Base-by-base conservation (phyloP, 169 alveolate species). In the Cryptosporidium muris region DNA sequence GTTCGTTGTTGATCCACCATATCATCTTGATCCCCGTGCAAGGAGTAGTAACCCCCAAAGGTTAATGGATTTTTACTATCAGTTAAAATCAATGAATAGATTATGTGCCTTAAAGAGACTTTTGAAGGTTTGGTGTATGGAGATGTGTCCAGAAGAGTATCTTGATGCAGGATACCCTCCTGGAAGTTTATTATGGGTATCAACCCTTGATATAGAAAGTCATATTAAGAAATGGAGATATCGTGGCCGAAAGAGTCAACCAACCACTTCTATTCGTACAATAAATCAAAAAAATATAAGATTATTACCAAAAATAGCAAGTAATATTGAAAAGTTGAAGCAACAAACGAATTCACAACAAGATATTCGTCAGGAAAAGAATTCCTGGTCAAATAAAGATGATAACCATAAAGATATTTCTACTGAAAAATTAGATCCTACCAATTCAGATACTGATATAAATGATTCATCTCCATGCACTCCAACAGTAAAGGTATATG, bases 11-110 rank as follows among this genome's bases (percentile, higher is more conserved):
- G 85, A 74, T 42, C 85, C 85, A 2, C 85, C 85, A 8, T 74
- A 74, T 38, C 85, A 74, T 43, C 34, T 74, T 34, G 85, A 74
- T 54, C 85, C 85, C 34, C 38, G 85, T 34, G 85, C 85, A 47
- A 74, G 85, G 60, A 74, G 85, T 62, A 74, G 85, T 52, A 74
- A 74, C 42, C 85, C 85, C 3, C 85, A 74, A 58, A 74, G 85
- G 34, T 60, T 74, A 58, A 74, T 74, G 85, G 85, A 74, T 52
- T 74, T 74, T 37, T 74, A 74, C 40, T 74, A 74, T 40, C 85
- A 74, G 45, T n/a, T 74, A 14, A 74, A 74, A 54, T 74, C 85
- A 42, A 74, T 74, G 85, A 74, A 74, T 40, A 74, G 60, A 43
- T 36, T 74, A 25, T 47, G 64, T 12, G 54, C 66, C 6, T 58